These are phyloP conservation scores for Globisporangium alternatum DNA, from an alignment of 352 stramenopile species.

Conservation along the genomic window DNA sequence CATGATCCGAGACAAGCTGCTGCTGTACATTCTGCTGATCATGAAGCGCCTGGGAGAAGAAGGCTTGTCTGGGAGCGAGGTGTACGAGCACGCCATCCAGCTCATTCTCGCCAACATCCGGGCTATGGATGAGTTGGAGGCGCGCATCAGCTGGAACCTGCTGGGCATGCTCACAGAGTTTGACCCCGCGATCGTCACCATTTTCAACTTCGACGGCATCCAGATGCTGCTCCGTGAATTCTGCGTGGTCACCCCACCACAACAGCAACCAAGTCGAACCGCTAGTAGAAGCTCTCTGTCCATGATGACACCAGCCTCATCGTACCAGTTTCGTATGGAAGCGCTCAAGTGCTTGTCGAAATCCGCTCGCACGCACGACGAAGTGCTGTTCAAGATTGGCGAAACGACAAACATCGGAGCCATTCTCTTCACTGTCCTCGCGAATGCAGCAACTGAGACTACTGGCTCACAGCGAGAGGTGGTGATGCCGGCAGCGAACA, in stretches of 20 bases:
- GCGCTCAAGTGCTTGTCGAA: slow-evolving; percentile 71
- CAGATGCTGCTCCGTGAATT: slow-evolving; percentile 54
- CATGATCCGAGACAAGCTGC: slow-evolving; percentile 30
- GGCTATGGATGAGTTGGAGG: slow-evolving; percentile 26
- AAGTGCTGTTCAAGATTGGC: slow-evolving; percentile 68
- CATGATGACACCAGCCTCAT: slow-evolving; percentile 5
- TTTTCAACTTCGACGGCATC: slow-evolving; percentile 67
- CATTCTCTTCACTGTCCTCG: slow-evolving; percentile 45
- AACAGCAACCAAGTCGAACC: slow-evolving; percentile 17
- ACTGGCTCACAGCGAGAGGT: background rate
- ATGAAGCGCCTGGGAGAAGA: slow-evolving; percentile 56
- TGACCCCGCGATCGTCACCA: slow-evolving; percentile 48
- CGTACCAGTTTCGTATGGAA: slow-evolving; percentile 35
- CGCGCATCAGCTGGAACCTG: slow-evolving; percentile 51
- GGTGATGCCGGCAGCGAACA: slow-evolving; percentile 6
- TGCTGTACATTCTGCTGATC: slow-evolving; percentile 51
- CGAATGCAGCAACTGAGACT: background rate
- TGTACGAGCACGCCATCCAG: slow-evolving; percentile 60
- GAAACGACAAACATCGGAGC: slow-evolving; percentile 35
- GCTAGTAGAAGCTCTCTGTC: slow-evolving; percentile 9
- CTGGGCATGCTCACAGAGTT: slow-evolving; percentile 51
- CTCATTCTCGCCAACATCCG: slow-evolving; percentile 47
- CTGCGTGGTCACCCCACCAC: slow-evolving; percentile 16
- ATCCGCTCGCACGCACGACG: slow-evolving; percentile 44
- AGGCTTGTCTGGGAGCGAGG: slow-evolving; percentile 34